Base-by-base conservation (phyloP, 306 rosid species). In the Dalbergia cochinchinensis region DNA sequence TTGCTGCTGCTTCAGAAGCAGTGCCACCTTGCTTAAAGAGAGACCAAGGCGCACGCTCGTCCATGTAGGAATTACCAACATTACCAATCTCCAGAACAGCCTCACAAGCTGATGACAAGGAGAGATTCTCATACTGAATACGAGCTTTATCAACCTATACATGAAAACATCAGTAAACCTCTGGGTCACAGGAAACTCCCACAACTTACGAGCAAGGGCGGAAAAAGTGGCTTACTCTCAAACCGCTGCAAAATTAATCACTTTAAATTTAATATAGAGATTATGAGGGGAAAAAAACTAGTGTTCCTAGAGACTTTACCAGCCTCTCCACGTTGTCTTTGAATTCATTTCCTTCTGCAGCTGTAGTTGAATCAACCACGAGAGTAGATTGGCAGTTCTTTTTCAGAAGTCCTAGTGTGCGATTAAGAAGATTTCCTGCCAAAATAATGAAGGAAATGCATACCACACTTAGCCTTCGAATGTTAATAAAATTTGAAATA, bases 391-490 rank as follows among this genome's bases (percentile, higher is more conserved):
- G 91, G 80, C 98, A 95, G 80, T 92, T 95, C 88, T 90, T 95
- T 76, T 89, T 91, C 20, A 95, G 82, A 85, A 95, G 99, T 66
- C 93, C 97, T 4, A 95, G 92, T 5, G 98, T 93, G 51, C 98
- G 93, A 74, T 95, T 95, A 72, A 93, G 98, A 63, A 95, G 96
- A 91, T 95, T 92, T 90, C 98, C 99, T 95, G 86, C 76, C 74
- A 71, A 68, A 68, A 75, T 53, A 78, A 77, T 85, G 67, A 26
- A 41, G 75, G 59, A 60, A 58, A 80, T 11, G 55, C 62, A 45
- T 41, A 41, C 50, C 66, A 55, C 62, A 71, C 11, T 71, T 42
- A 59, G 71, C 76, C 57, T 66, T 55, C 68, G 57, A 76, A n/a
- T 69, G 67, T 42, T 68, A 15, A 57, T 16, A 42, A 67, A 18